Conservation (phyloP, 192 early-diverging fungal genomes). For the Coemansia sp. region DNA sequence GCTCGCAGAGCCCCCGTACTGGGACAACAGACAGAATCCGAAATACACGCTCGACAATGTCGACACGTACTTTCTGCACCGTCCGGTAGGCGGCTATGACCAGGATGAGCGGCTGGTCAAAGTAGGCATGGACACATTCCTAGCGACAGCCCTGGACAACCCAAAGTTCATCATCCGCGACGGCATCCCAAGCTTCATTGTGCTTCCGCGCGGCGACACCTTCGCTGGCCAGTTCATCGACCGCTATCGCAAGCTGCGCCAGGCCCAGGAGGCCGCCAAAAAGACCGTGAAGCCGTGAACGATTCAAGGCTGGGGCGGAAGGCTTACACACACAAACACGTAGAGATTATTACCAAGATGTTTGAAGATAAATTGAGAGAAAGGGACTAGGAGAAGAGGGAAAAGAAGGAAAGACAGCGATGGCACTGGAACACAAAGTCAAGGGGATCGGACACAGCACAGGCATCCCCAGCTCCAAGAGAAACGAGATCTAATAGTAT, state of each 20-base stretch:
- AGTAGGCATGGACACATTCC: conserved; percentile 59
- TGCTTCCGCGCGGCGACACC: conserved; percentile 65
- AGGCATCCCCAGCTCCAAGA: too few relatives aligned
- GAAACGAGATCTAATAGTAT: background rate
- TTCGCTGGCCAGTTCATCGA: conserved; percentile 67
- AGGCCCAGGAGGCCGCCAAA: conserved; percentile 19
- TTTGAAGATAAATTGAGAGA: background rate
- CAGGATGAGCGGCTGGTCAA: conserved; percentile 64
- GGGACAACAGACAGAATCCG: conserved; percentile 66
- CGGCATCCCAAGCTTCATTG: conserved; percentile 81
- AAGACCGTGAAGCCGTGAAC: background rate
- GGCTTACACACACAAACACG: background rate
- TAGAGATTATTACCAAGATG: background rate
- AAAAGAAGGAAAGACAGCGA: background rate
- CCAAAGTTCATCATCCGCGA: conserved; percentile 75
- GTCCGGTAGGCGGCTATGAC: conserved; percentile 48
- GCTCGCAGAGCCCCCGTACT: conserved; percentile 75
- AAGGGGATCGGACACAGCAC: background rate
- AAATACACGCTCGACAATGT: conserved; percentile 70
- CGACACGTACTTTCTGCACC: conserved; percentile 78
- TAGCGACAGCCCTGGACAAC: conserved; percentile 64
- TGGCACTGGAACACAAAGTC: background rate
- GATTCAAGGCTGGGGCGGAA: background rate
- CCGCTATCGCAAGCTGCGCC: conserved; percentile 58
- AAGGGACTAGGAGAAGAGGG: background rate